Conservation (phyloP, 2,329 filamentous ascomycete genomes). For the Claviceps lovelessii region DNA sequence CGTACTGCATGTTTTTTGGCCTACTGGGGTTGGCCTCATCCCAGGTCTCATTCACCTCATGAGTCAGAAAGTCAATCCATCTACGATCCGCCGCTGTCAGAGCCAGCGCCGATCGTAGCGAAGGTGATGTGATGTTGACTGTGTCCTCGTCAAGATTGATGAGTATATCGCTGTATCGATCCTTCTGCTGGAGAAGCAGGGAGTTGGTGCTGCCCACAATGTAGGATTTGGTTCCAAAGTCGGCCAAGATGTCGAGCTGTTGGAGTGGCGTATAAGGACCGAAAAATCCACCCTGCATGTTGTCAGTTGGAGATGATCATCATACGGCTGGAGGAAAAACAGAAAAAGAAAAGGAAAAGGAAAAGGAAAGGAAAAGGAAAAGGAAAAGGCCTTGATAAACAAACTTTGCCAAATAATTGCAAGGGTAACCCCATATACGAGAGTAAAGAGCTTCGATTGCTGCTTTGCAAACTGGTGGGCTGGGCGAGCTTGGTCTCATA, state of each 20-base stretch:
- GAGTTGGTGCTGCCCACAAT: conserved; percentile 96
- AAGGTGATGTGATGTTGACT: conserved; percentile 69
- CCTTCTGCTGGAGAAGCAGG: conserved; percentile 80
- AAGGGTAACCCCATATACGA: conserved; percentile 89
- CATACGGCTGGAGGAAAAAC: too few relatives aligned
- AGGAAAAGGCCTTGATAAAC: background rate
- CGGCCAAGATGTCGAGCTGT: conserved; percentile 84
- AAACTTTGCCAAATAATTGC: conserved; percentile 83
- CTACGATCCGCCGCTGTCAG: conserved; percentile 78
- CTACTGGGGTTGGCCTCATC: conserved; percentile 77
- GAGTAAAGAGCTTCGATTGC: conserved; percentile 77
- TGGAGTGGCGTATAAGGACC: conserved; percentile 94
- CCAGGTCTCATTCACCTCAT: conserved; percentile 92
- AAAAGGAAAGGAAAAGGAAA: too few relatives aligned
- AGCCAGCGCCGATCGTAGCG: conserved; percentile 58
- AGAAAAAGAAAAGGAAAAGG: background rate
- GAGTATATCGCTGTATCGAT: conserved; percentile 89
- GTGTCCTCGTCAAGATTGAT: conserved; percentile 88
- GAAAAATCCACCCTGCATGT: conserved; percentile 66
- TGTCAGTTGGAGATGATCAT: background rate
- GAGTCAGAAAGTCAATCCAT: conserved; percentile 93
- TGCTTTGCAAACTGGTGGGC: conserved; percentile 77
- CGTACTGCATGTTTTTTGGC: conserved; percentile 90
- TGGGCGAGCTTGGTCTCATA: conserved; percentile 63
- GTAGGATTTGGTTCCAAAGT: conserved; percentile 91